phyloP scores from a whole-genome alignment of 1,139 yeast genomes.

The Kurtzmaniella quercitrusa region DNA sequence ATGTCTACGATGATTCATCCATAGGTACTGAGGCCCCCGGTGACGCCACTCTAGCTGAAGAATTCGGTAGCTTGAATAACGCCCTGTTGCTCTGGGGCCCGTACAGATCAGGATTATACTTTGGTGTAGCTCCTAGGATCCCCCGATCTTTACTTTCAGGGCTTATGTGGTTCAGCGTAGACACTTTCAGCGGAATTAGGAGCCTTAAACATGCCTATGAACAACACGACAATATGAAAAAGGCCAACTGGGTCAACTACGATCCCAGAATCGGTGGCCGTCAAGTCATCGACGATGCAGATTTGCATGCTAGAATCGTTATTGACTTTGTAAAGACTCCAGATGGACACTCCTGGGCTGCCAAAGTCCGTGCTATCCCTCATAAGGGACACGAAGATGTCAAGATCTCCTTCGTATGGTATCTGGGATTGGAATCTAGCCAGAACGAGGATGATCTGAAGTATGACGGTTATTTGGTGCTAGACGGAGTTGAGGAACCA shows the following conservation, averaged over 20 bases:
- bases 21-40: conserved; percentile 4
- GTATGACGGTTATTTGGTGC: conserved; percentile 29
- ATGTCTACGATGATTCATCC: conserved; percentile 11
- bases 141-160: conserved; percentile 81
- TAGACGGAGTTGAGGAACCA: conserved; percentile 22
- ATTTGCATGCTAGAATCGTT: conserved; percentile 56
- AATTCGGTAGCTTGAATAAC: conserved; percentile 25
- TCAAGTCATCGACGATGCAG: conserved; percentile 67
- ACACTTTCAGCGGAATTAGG: conserved; percentile 52
- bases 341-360: conserved; percentile 77
- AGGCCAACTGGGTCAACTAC: conserved; percentile 81
- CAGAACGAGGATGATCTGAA: conserved; percentile 21
- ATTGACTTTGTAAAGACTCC: conserved; percentile 74
- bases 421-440: conserved; percentile 68
- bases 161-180: conserved; percentile 82
- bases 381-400: conserved; percentile 42
- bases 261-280: conserved; percentile 89
- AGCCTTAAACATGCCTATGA: conserved; percentile 77
- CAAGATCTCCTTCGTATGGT: conserved; percentile 68
- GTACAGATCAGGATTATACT: conserved; percentile 78
- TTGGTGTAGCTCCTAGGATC: conserved; percentile 78
- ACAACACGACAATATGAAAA: conserved; percentile 64
- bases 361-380: conserved; percentile 62
- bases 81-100: conserved; percentile 77
- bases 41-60: conserved; percentile 13